These are phyloP conservation scores for Lasiodiplodia gonubiensis DNA, from an alignment of 2,329 filamentous ascomycete genomes.

Conservation along the genomic window DNA sequence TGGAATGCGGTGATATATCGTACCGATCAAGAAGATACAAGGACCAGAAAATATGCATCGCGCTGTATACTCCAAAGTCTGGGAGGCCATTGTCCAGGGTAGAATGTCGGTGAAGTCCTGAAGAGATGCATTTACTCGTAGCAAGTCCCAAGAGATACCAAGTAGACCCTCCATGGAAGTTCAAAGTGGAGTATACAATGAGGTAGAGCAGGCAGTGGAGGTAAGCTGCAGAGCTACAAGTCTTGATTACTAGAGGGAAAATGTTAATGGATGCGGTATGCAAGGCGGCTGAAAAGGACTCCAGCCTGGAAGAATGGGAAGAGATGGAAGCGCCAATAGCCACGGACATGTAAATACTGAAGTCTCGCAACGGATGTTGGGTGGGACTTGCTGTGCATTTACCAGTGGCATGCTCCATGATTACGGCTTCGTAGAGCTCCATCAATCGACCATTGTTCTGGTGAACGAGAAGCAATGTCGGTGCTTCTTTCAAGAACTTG, in stretches of 20 bases:
- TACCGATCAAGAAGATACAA: neutral
- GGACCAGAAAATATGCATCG: neutral
- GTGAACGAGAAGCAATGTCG: neutral
- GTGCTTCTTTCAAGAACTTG: neutral
- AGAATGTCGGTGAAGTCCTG: neutral
- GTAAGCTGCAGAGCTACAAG: neutral
- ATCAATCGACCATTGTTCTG: neutral
- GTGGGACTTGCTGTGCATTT: neutral
- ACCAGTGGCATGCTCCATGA: neutral
- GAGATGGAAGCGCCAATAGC: neutral
- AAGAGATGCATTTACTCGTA: constrained; percentile 4
- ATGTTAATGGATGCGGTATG: neutral
- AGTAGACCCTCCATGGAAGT: neutral
- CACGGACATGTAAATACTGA: neutral
- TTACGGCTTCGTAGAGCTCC: neutral
- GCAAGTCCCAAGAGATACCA: neutral
- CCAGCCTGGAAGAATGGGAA: neutral
- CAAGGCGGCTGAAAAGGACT: neutral
- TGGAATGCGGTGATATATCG: neutral
- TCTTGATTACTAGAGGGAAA: neutral
- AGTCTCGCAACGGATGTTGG: neutral
- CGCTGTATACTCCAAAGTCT: neutral
- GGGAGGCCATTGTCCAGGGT: neutral
- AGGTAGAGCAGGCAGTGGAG: neutral
- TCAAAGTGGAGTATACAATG: neutral